Base-by-base conservation (phyloP, 2,329 filamentous ascomycete species). In the Pseudocercospora crystallina region DNA sequence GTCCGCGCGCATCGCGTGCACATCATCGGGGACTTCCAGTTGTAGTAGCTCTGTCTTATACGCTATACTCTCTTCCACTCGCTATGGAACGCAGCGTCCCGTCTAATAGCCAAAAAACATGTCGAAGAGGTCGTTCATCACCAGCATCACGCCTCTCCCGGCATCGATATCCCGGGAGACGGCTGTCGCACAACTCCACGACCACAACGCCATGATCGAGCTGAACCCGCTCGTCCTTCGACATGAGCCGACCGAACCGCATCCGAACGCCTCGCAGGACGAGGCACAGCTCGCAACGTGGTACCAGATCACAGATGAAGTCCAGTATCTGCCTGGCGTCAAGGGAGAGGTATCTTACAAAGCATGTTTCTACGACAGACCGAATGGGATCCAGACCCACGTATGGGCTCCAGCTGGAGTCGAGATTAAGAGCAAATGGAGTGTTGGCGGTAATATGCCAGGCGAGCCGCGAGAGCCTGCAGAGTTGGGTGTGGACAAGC, bases 201-300 rank as follows among this genome's bases (percentile, higher is more conserved):
- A 86, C 69, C 89, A 95, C 71, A 69, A 79, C 43, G 84, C 84
- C 61, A 95, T 96, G 85, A 95, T 95, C 64, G 86, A 92, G 65
- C 76, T 95, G 50, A 95, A 95, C 69, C 90, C 90, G 1, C 78
- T 95, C 41, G 86, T 95, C 48, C 82, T 86, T 56, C 83, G 87
- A 54, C 81, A 88, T 50, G 80, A 84, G 59, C 77, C 77, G 30
- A 89, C 89, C 69, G 77, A 80, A 40, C 78, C 88, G 2, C 89
- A 89, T 0, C 64, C 77, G 17, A 80, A 84, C 64, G 84, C 86
- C 10, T 75, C 81, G 0, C 73, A 82, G 12, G 88, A 94, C 60
- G 90, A 95, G 73, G 81, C 78, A 53, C 48, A 58, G 29, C 75
- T 81, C 56, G 87, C 84, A 59, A 75, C 75, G 13, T 96, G 90